phyloP scores from a whole-genome alignment of 805 yeast genomes.

The Wickerhamiella vanderwaltii region DNA sequence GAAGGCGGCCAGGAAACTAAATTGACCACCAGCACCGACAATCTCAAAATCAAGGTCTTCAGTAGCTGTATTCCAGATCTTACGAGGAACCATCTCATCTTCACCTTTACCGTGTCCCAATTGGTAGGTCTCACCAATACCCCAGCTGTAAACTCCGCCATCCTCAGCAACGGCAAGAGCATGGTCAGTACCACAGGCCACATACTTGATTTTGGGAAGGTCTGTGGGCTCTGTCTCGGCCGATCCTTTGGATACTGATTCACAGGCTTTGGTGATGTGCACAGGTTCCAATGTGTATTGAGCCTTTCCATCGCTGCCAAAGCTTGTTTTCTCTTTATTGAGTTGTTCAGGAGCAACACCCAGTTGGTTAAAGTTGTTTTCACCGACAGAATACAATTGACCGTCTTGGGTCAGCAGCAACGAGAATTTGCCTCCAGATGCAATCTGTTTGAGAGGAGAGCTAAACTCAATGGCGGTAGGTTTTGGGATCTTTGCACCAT shows the following conservation, averaged over 20 bases:
- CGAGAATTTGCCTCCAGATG: conserved; percentile 94
- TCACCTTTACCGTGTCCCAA: conserved; percentile 81
- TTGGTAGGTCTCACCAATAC: conserved; percentile 94
- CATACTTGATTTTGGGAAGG: conserved; percentile 44
- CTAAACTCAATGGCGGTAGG: conserved; percentile 64
- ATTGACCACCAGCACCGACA: conserved; percentile 95
- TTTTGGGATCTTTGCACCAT: conserved; percentile 60
- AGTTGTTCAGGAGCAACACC: conserved; percentile 60
- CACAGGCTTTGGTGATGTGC: conserved; percentile 16
- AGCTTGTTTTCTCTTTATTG: conserved; percentile 51
- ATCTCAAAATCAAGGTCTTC: conserved; percentile 55
- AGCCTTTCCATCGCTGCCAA: conserved; percentile 65
- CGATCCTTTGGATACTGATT: conserved; percentile 47
- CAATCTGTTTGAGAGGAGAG: conserved; percentile 42
- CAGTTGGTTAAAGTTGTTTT: conserved; percentile 85
- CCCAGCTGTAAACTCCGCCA: conserved; percentile 91
- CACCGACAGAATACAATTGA: conserved; percentile 72
- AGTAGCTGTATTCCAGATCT: conserved; percentile 90
- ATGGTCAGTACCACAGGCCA: conserved; percentile 88
- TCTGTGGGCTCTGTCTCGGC: conserved; percentile 22
- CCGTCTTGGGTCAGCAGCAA: conserved; percentile 64
- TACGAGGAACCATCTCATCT: conserved; percentile 78
- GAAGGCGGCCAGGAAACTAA: conserved; percentile 79
- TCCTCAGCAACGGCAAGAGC: conserved; percentile 64
- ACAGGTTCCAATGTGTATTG: conserved; percentile 46